Conservation (phyloP, 2,329 filamentous ascomycete genomes). For the Teratosphaeria nubilosa region DNA sequence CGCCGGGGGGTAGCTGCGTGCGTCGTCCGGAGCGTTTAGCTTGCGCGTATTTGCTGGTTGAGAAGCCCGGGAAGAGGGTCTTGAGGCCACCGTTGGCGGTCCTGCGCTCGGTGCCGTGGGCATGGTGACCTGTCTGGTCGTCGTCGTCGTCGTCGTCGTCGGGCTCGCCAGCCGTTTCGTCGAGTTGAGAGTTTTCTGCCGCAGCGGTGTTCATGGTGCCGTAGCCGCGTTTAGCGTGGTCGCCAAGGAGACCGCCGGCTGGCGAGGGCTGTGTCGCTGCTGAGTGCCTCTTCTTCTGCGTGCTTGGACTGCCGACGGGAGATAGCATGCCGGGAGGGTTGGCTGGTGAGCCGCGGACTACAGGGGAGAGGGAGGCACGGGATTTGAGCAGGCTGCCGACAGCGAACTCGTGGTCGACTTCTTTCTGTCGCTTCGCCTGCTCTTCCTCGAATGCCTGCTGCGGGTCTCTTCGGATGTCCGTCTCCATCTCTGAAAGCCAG, state of each 20-base stretch:
- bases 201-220: conserved; percentile 11
- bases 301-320: conserved; percentile 55
- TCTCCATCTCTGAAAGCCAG: conserved; percentile 86
- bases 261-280: background rate
- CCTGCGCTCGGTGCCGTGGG: conserved; percentile 18
- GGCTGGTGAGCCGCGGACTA: background rate
- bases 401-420: conserved; percentile 73
- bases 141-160: conserved; percentile 45
- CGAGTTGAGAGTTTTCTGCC: conserved; percentile 14
- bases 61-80: conserved; percentile 72
- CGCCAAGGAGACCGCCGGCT: background rate
- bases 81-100: conserved; percentile 47
- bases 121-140: conserved; percentile 36
- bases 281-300: background rate
- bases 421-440: conserved; percentile 5
- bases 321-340: conserved; percentile 45
- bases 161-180: conserved; percentile 32
- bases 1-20: conserved; percentile 65
- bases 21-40: conserved; percentile 38
- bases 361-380: conserved; percentile 22
- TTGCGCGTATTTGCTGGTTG: conserved; percentile 64
- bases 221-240: conserved; percentile 1
- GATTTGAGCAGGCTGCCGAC: conserved; percentile 75
- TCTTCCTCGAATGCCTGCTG: conserved; percentile 34
- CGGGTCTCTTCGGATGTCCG: conserved; percentile 87